Conservation (phyloP, 495 filamentous ascomycete species). For the Aspergillus nidulans region DNA sequence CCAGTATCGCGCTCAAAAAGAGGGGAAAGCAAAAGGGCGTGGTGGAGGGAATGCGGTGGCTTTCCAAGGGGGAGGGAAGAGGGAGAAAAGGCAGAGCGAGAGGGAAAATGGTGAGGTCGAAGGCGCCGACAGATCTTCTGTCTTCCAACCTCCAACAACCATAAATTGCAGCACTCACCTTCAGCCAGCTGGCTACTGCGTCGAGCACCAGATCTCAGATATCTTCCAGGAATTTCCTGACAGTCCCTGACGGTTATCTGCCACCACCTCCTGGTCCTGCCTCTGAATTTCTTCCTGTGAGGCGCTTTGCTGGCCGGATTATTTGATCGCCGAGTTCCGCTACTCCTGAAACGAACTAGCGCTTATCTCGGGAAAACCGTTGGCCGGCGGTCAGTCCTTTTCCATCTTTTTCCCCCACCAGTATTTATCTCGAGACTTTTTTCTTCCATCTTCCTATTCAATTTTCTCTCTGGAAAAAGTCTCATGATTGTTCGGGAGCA, state of each 20-base stretch:
- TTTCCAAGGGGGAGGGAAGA: conserved; percentile 6
- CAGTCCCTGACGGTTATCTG: conserved; percentile 1
- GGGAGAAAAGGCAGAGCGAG: conserved; percentile 1
- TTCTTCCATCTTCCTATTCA: conserved; percentile 9
- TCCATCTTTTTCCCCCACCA: conserved; percentile 28
- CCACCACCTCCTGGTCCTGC: conserved; percentile 7
- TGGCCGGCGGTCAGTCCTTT: conserved; percentile 11
- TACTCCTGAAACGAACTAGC: conserved; percentile 18
- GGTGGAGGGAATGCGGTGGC: conserved; percentile 4
- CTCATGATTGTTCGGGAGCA: too few relatives aligned
- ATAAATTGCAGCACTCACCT: background rate
- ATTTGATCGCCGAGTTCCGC: conserved; percentile 17
- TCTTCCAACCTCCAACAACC: background rate
- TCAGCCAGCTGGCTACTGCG: background rate
- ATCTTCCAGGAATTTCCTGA: background rate
- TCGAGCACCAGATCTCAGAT: background rate
- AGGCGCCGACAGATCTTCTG: background rate
- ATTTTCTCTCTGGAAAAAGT: background rate
- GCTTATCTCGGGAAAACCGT: conserved; percentile 27
- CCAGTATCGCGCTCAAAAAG: conserved; percentile 1
- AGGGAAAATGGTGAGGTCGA: conserved; percentile 5
- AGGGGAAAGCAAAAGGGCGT: background rate
- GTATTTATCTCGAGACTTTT: background rate
- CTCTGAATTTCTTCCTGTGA: conserved; percentile 6
- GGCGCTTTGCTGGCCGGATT: conserved; percentile 13